Evolutionary conservation across 345 rosid species (phyloP), one percentile per base, ranked within the genome.

Genomic region (Passiflora organensis): DNA sequence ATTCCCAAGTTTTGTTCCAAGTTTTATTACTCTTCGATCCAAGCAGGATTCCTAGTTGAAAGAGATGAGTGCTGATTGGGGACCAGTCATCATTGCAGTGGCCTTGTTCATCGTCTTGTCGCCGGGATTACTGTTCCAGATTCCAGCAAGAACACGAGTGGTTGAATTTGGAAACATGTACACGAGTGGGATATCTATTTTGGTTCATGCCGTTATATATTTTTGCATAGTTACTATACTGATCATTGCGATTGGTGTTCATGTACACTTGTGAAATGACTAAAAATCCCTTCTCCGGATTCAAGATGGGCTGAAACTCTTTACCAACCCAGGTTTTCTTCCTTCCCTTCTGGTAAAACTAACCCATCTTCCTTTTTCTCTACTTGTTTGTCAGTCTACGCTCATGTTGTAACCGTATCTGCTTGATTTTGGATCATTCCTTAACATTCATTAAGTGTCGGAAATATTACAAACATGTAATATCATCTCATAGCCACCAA

Each of bases 131-230:
- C 58, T 91, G 61, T 84, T 91, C 70, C 98, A 91, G 80, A 23
- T 89, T 45, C 98, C 98, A 0, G 86, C 94, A 13, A 88, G 79
- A 32, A 63, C 68, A 0, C 74, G 96, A 41, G 85, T 91, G 48
- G 67, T 86, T 11, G 98, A 91, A 64, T 91, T 91, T 21, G 98
- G 96, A n/a, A 91, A 89, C 82, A 82, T 89, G 96, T 64, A 60
- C 17, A 91, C 95, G 1, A 88, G 99, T 48, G 96, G 95, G 62
- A 89, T 89, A 13, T 73, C 99, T 0, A 89, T 93, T 36, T 78
- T 93, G 44, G 55, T 86, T 59, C 96, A 93, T 48, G 99, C 99
- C n/a, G 22, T 93, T 36, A 76, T 86, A 43, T 93, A 74, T 68
- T 84, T 93, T 16, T 84, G 96, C 62, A 77, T 93, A 39, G 39